Base-by-base conservation (phyloP, 2,329 filamentous ascomycete species). In the Paecilomyces variotii region DNA sequence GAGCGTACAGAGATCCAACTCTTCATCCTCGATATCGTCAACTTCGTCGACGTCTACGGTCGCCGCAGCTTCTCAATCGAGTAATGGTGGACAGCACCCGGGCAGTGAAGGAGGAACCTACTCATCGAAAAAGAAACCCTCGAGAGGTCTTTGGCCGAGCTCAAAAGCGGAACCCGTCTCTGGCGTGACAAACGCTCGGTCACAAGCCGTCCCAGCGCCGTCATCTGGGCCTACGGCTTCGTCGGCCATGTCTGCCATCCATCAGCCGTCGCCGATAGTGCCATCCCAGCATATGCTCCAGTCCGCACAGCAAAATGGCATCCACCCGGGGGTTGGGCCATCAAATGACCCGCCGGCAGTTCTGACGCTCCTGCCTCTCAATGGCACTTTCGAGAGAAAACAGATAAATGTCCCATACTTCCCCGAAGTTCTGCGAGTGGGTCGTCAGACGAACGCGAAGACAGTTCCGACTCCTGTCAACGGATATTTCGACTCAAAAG, bases 401-500 rank as follows among this genome's bases (percentile, higher is more conserved):
- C 94, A 92, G 51, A 97, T 99, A 66, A 90, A 84, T 34, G 90
- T 99, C 2, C 94, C 94, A 0, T 96, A 89, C 72, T 89, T 85
- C 63, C 94, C 94, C n/a, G 93, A 97, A n/a, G 88, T 90, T 49
- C 80, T 99, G 55, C 87, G 91, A 62, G 96, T 99, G 69, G 94
- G 94, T 52, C 88, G 94, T 54, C 94, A 99, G 76, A 99, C 94
- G 24, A 99, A 99, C 74, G 90, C 91, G 64, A 97, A 96, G 76
- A 97, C 94, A 0, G 84, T 95, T 11, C 94, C 94, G 0, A 96
- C 92, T 0, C 87, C 91, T 0, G 78, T 87, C 61, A 99, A 99
- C 75, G 94, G 94, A 35, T 99, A 89, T 74, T 99, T 99, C 70
- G 94, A 99, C 74, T 97, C 93, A 56, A 99, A 99, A 75, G 94